Percentiles rank a stretch among this genome's conserved stretches.
Conservation (phyloP, 768 basidiomycete genomes). For the Dendrothele bispora region DNA sequence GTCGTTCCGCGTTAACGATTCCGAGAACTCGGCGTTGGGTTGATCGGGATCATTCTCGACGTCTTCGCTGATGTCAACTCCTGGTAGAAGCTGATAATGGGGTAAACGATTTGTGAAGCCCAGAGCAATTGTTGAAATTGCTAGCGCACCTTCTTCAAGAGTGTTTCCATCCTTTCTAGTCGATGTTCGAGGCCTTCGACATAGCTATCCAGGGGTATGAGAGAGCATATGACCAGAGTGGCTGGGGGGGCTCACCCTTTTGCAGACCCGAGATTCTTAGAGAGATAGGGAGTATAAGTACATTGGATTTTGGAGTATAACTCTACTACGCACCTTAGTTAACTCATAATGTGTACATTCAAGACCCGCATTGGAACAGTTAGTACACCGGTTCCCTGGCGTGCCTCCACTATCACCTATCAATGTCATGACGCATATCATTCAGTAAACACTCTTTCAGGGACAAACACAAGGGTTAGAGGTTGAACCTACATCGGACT, state of each 20-base stretch:
- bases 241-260: constrained; percentile 46
- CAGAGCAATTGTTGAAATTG: background rate
- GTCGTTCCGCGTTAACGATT: constrained; percentile 28
- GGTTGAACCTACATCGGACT: constrained; percentile 41
- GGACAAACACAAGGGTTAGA: background rate
- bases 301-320: background rate
- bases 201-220: constrained; percentile 48
- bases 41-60: constrained; percentile 42
- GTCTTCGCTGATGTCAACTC: constrained; percentile 61
- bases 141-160: constrained; percentile 48
- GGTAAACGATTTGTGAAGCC: background rate
- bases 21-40: background rate
- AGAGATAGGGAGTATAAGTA: background rate
- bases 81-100: constrained; percentile 49
- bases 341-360: constrained; percentile 72
- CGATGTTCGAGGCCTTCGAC: constrained; percentile 63
- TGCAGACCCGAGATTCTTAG: constrained; percentile 56
- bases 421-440: constrained; percentile 12
- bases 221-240: background rate
- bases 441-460: background rate
- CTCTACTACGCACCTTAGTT: constrained; percentile 52
- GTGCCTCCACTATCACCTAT: constrained; percentile 69
- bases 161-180: constrained; percentile 63
- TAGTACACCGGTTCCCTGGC: constrained; percentile 62
- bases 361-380: constrained; percentile 55